Evolutionary conservation across 2,329 filamentous ascomycete genomes (phyloP), one percentile per base, ranked within the genome.

Genomic region (Stachybotrys elegans): DNA sequence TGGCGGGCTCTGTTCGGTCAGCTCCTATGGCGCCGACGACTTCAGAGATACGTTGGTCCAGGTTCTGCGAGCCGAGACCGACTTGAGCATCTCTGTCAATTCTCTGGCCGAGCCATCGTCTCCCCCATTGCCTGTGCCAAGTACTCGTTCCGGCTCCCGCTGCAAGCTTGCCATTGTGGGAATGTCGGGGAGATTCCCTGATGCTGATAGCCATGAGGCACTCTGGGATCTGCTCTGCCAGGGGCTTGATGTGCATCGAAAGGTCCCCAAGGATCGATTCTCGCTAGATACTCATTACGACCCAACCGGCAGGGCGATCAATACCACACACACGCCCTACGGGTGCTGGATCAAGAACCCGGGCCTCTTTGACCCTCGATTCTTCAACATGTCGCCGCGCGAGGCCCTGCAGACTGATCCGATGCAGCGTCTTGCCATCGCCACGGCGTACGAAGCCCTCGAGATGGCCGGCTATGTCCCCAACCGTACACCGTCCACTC

Each of bases 111-210:
- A 29, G 25, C 25, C 9, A 29, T 9, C 9, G n/a, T 9, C 25
- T 29, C 9, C 25, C 9, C n/a, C 25, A 29, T 29, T n/a, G n/a
- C n/a, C n/a, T n/a, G n/a, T n/a, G n/a, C n/a, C n/a, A n/a, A n/a
- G n/a, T n/a, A n/a, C 25, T 9, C 9, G n/a, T n/a, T 29, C 25
- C 9, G 25, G n/a, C 25, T 29, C 9, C n/a, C 25, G n/a, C 25
- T 29, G 9, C 5, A 88, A 88, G 65, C 78, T 93, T 52, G 88
- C 88, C 46, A 89, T 94, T 51, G 84, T 93, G 37, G 88, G 88
- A 48, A 65, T 59, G 51, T 64, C 62, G 7, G 69, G 68, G 39
- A 61, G 68, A 3, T 67, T 69, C 36, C 66, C 68, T 5, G 66
- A 64, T 8, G 60, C 61, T 2, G 62, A 51, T 4, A 57, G 61